Conservation (phyloP, 495 filamentous ascomycete species). For the Pyrenula massariospora region DNA sequence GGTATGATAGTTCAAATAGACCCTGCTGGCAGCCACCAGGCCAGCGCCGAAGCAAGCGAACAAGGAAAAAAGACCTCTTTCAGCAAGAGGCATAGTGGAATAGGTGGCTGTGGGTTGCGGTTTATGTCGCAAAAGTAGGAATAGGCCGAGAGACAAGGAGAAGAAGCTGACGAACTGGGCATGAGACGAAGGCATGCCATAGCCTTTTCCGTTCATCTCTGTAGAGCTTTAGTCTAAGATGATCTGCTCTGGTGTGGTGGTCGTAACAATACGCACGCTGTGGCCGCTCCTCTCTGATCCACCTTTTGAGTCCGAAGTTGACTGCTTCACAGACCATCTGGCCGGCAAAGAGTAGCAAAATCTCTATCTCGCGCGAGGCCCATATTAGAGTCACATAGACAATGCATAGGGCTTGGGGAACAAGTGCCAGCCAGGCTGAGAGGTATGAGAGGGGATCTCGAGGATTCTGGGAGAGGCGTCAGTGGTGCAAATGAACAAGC, state of each 20-base stretch:
- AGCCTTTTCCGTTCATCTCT: constrained; percentile 85
- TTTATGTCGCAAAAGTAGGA: constrained; percentile 66
- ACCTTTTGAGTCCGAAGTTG: constrained; percentile 80
- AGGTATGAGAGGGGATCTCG: constrained; percentile 71
- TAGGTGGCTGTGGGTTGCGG: constrained; percentile 35
- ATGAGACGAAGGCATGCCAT: constrained; percentile 98
- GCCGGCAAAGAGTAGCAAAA: constrained; percentile 80
- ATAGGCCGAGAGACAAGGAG: constrained; percentile 67
- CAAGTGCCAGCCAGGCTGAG: constrained; percentile 85
- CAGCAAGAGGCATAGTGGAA: constrained; percentile 39
- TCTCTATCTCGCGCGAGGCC: constrained; percentile 82
- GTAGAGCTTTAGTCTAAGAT: constrained; percentile 4
- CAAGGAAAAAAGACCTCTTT: constrained; percentile 44
- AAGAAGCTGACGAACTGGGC: constrained; percentile 92
- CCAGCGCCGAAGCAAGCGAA: constrained; percentile 47
- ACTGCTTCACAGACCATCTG: constrained; percentile 90
- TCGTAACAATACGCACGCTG: constrained; percentile 53
- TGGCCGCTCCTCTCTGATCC: constrained; percentile 86
- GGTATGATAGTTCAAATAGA: constrained; percentile 94
- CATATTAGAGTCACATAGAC: constrained; percentile 82
- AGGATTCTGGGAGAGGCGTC: constrained; percentile 54
- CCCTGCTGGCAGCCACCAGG: constrained; percentile 63
- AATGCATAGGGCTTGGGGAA: constrained; percentile 82
- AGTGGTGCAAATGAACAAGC: neutral
- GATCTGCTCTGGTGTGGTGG: neutral